Evolutionary conservation across 495 filamentous ascomycete genomes (phyloP), one percentile per base, ranked within the genome.

Genomic region (Hypoxylon trugodes): DNA sequence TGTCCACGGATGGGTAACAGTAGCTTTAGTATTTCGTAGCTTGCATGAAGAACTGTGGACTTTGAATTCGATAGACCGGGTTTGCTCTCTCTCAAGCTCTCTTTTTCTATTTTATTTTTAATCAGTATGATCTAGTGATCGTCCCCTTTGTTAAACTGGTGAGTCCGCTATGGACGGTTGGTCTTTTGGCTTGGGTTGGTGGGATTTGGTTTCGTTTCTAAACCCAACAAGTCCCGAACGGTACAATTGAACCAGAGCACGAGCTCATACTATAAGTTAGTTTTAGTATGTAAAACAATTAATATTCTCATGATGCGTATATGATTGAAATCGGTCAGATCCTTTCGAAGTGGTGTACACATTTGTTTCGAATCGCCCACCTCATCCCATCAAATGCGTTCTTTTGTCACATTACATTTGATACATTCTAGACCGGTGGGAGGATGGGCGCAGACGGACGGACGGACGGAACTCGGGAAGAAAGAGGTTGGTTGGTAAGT

Each of bases 391-490:
- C 13, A 18, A 43, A 43, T 6, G 40, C 26, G 26, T 48, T 19
- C 45, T n/a, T 48, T 15, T 19, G 12, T 48, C 28, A 9, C n/a
- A 42, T 24, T 28, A 10, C 10, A 35, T 33, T 57, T 32, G 52
- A 57, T 58, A 50, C 61, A 64, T 58, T 47, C 33, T 15, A 47
- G 42, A 59, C 54, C 55, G 54, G 53, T 65, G 40, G 61, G 54
- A n/a, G n/a, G n/a, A n/a, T 26, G 26, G 26, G n/a, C 45, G 19
- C 40, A 25, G 42, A 18, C 32, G 45, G 42, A 15, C 58, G 58
- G 40, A 19, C 53, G 54, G 46, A 32, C 53, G 54, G 41, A 52
- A 49, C 43, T 48, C 42, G 54, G 54, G 30, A 57, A 46, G 41
- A 46, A 15, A 24, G 15, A 26, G 30, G 54, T 35, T 38, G 46